A percentile compares a stretch with the other conserved stretches of the same genome.
Evolutionary conservation across 106 monocot species (phyloP).

Genomic region (Dendrobium nobile): DNA sequence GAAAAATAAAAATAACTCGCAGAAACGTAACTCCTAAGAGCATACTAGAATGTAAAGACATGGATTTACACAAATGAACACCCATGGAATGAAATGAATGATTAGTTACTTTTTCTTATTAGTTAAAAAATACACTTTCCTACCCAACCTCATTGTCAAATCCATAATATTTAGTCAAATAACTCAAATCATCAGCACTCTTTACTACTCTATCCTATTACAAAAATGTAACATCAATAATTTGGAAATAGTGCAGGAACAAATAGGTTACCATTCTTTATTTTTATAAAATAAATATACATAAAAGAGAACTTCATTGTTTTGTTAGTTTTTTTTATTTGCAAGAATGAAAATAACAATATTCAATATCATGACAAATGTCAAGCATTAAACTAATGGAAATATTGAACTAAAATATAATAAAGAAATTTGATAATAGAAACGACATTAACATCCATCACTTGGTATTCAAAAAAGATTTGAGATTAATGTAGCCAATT

Average conservation of each 20-base stretch:
- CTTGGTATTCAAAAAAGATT: background rate
- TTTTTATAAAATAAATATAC: no score
- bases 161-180: background rate
- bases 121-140: background rate
- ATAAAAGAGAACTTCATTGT: no score
- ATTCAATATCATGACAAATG: background rate
- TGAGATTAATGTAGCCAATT: background rate
- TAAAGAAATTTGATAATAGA: background rate
- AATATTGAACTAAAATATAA: background rate
- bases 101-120: background rate
- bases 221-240: background rate
- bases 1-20: background rate
- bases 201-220: background rate
- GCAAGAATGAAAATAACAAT: background rate
- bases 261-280: no score
- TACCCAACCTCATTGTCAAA: background rate
- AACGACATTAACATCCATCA: background rate
- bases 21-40: background rate
- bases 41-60: background rate
- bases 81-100: conserved; percentile 4
- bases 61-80: background rate
- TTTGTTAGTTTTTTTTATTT: no score
- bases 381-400: background rate
- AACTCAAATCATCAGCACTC: background rate
- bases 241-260: background rate